Percentiles rank a stretch among this genome's conserved stretches.
Conservation (phyloP, 371 early-diverging fungal species). For the Entomophthora muscae region DNA sequence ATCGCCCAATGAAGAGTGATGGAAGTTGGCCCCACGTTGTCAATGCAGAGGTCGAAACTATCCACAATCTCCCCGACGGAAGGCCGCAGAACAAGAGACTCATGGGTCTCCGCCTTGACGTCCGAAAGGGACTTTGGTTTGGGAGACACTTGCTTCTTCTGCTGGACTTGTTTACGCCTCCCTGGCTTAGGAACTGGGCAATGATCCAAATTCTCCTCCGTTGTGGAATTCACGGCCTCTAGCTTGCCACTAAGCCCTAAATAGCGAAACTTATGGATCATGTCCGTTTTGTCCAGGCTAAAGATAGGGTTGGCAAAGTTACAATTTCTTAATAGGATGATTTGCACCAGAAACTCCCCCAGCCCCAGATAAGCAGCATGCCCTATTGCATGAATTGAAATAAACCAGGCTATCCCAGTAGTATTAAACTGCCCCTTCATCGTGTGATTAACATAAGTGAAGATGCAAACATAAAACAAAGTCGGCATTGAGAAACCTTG, state of each 20-base stretch:
- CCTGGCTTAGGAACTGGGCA: background rate
- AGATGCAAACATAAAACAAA: background rate
- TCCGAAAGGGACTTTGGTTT: background rate
- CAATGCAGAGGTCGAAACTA: background rate
- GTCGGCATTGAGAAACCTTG: background rate
- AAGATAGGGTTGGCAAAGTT: conserved; percentile 3
- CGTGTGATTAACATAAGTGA: background rate
- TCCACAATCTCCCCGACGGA: background rate
- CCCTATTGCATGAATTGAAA: conserved; percentile 1
- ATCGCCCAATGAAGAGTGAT: background rate
- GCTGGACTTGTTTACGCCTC: background rate
- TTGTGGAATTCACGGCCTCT: background rate
- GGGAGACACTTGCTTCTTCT: background rate
- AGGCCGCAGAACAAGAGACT: background rate
- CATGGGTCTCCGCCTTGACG: background rate
- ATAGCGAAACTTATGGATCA: conserved; percentile 7
- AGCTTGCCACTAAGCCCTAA: conserved; percentile 5
- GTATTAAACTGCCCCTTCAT: background rate
- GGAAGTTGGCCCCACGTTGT: background rate
- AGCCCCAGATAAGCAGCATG: background rate
- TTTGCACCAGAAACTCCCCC: background rate
- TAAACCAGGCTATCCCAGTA: background rate
- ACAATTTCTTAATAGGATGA: background rate
- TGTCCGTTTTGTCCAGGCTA: background rate
- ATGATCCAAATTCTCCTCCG: background rate